These are phyloP conservation scores for Pilobolus umbonatus DNA, from an alignment of 192 early-diverging fungal genomes.

Conservation along the genomic window DNA sequence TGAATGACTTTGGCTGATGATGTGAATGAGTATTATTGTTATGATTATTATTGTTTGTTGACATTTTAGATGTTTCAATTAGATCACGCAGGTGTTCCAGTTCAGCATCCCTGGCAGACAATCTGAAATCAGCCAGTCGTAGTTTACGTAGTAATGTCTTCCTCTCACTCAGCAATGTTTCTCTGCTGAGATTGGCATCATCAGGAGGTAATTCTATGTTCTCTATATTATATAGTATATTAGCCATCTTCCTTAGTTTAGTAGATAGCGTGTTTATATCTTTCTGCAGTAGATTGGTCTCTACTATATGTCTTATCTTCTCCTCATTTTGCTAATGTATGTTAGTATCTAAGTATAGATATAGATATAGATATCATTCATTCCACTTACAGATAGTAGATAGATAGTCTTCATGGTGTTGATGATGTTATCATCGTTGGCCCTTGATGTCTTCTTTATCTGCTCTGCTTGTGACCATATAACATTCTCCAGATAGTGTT, in stretches of 20 bases:
- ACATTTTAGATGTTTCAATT: conserved; percentile 2
- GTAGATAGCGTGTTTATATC: conserved; percentile 26
- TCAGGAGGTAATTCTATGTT: conserved; percentile 16
- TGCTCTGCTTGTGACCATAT: conserved; percentile 22
- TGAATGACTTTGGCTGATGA: not conserved
- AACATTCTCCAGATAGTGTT: conserved; percentile 12
- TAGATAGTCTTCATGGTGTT: conserved; percentile 25
- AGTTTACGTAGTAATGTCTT: conserved; percentile 25
- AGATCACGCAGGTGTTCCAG: conserved; percentile 24
- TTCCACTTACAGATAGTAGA: conserved; percentile 8
- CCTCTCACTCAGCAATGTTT: conserved; percentile 14
- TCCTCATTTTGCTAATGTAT: conserved; percentile 32
- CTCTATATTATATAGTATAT: conserved; percentile 20
- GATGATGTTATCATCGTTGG: not conserved
- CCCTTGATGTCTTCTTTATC: conserved; percentile 6
- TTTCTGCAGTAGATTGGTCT: conserved; percentile 29
- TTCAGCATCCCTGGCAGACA: conserved; percentile 31
- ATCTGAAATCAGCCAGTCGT: conserved; percentile 26
- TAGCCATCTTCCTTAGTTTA: conserved; percentile 21
- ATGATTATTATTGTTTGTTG: not conserved
- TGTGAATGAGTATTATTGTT: conserved; percentile 5
- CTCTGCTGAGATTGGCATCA: conserved; percentile 12
- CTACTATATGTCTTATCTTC: conserved; percentile 21
- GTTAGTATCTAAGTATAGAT: not conserved
- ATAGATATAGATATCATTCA: no score